Conservation (phyloP, 140 eudicot species). For the Flaveria floridana region DNA sequence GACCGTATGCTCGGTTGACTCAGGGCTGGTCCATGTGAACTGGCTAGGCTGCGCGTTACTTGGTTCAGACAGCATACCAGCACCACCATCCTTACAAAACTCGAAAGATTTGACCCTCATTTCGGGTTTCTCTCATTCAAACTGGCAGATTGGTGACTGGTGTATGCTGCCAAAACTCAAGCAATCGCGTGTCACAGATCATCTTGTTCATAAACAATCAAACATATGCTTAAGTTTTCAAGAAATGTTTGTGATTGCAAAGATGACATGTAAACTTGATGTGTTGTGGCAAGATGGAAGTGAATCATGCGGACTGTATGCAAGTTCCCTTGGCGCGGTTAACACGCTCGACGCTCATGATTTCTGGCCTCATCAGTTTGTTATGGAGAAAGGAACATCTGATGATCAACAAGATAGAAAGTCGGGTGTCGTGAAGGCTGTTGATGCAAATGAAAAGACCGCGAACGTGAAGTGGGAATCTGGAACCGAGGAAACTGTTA, state of each 20-base stretch:
- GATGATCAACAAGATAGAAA: constrained; percentile 47
- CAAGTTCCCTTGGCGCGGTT: constrained; percentile 52
- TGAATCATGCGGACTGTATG: constrained; percentile 56
- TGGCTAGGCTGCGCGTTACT: constrained; percentile 69
- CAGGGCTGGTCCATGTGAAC: constrained; percentile 64
- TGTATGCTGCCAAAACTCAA: constrained; percentile 47
- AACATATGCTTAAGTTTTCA: constrained; percentile 30
- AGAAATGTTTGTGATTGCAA: constrained; percentile 61
- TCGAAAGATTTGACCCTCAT: constrained; percentile 54
- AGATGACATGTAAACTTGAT: constrained; percentile 67
- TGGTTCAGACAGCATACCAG: constrained; percentile 33
- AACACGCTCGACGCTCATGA: constrained; percentile 67
- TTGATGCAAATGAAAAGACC: constrained; percentile 75
- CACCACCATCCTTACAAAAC: constrained; percentile 57
- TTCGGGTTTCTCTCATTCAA: constrained; percentile 62
- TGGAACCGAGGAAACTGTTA: constrained; percentile 57
- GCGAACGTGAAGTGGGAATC: constrained; percentile 69
- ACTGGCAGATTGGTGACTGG: constrained; percentile 98
- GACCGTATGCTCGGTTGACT: constrained; percentile 59
- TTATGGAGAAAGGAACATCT: constrained; percentile 59
- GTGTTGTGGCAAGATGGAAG: constrained; percentile 94
- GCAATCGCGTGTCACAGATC: constrained; percentile 2
- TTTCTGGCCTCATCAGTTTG: constrained; percentile 76
- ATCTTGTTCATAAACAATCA: constrained; percentile 13
- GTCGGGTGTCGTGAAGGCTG: constrained; percentile 72